Conservation (phyloP, 805 yeast genomes). For the Metschnikowia corniflorae region DNA sequence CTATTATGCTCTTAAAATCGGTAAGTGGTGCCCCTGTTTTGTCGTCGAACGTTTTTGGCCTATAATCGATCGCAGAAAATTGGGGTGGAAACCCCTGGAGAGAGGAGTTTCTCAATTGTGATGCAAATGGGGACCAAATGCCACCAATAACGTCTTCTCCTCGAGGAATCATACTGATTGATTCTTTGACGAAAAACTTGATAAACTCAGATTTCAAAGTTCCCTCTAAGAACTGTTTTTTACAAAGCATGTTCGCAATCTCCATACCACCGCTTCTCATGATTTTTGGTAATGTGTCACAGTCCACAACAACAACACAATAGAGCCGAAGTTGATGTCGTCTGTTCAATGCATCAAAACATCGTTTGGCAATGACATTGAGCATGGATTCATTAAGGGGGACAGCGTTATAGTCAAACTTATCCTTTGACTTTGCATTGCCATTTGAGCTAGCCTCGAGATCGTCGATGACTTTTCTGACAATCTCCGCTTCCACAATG, state of each 20-base stretch:
- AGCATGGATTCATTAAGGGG: conserved; percentile 43
- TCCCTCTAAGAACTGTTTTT: conserved; percentile 73
- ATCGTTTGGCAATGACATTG: conserved; percentile 41
- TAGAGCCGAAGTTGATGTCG: conserved; percentile 72
- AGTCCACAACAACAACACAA: conserved; percentile 77
- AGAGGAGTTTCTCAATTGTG: conserved; percentile 58
- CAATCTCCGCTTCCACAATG: conserved; percentile 67
- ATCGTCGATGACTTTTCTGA: conserved; percentile 35
- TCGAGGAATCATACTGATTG: conserved; percentile 62
- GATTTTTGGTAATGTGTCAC: conserved; percentile 80
- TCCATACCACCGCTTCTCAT: conserved; percentile 83
- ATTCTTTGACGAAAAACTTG: conserved; percentile 66
- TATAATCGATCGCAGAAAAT: conserved; percentile 73
- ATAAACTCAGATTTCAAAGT: conserved; percentile 74
- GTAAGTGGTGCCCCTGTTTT: conserved; percentile 71
- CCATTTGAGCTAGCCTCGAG: conserved; percentile 18
- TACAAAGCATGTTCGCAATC: conserved; percentile 86
- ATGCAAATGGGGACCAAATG: conserved; percentile 76
- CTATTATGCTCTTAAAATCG: conserved; percentile 67
- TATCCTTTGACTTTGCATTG: conserved; percentile 14
- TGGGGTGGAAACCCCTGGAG: conserved; percentile 68
- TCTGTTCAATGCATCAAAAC: conserved; percentile 40
- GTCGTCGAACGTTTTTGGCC: conserved; percentile 74
- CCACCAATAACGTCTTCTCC: conserved; percentile 80
- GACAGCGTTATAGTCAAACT: conserved; percentile 31